phyloP scores from a whole-genome alignment of 176 grass and related monocot genomes.

The Hsuehochloa calcarea region DNA sequence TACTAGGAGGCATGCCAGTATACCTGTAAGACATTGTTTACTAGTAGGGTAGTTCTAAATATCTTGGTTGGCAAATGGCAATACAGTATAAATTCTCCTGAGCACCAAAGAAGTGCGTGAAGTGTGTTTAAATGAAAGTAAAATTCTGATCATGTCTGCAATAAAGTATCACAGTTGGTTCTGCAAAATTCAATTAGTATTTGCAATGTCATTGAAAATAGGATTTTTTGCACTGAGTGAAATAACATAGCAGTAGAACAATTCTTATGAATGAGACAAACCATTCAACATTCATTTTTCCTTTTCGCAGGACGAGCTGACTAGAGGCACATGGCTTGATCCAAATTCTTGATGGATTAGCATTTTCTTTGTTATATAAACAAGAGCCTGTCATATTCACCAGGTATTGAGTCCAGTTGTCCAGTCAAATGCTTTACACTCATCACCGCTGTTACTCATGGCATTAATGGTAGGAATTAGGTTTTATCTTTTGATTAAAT shows the following conservation, averaged over 20 bases:
- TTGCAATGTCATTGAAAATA: not conserved
- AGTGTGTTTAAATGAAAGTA: not conserved
- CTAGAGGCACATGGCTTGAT: not conserved
- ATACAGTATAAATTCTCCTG: not conserved
- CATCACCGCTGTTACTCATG: not conserved
- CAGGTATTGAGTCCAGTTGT: not conserved
- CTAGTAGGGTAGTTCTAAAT: not conserved
- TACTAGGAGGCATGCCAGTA: not conserved
- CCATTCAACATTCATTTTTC: not conserved
- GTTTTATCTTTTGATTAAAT: slow-evolving; percentile 1
- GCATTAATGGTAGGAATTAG: not conserved
- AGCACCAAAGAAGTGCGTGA: not conserved
- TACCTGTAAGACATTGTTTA: not conserved
- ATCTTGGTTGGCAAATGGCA: not conserved
- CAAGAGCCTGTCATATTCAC: not conserved
- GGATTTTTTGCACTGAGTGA: not conserved
- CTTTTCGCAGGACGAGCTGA: not conserved
- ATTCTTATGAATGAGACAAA: not conserved
- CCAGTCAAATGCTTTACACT: not conserved
- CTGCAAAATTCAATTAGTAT: not conserved
- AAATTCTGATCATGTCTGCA: not conserved
- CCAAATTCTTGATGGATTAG: not conserved
- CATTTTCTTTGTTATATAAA: not conserved
- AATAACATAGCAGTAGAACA: not conserved
- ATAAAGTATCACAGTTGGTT: not conserved